These are phyloP conservation scores for Neofusicoccum sp. DNA, from an alignment of 2,329 filamentous ascomycete species.

Conservation along the genomic window DNA sequence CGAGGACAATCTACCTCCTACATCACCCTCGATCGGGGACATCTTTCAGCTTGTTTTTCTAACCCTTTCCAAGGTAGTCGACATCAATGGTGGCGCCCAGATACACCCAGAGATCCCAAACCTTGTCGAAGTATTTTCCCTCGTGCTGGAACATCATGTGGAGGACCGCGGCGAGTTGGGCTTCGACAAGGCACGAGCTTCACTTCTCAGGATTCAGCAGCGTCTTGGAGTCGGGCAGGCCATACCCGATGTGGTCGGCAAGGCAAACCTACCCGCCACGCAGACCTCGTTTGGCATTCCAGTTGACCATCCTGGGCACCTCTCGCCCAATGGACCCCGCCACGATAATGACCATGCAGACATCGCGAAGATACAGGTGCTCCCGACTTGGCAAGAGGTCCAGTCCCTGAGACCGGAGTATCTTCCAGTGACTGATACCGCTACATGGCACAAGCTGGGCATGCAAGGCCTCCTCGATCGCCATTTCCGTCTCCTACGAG, in stretches of 20 bases:
- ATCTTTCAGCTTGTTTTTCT: constrained; percentile 24
- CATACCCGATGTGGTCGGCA: neutral
- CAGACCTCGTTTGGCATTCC: neutral
- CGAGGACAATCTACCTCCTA: neutral
- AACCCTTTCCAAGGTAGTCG: constrained; percentile 29
- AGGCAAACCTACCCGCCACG: neutral
- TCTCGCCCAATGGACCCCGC: constrained; percentile 24
- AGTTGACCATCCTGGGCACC: constrained; percentile 28
- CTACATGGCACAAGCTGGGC: constrained; percentile 10
- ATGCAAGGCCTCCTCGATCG: constrained; percentile 51
- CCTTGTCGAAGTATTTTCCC: constrained; percentile 11
- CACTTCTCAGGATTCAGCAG: neutral
- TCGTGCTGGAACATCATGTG: neutral
- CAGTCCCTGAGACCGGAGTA: constrained; percentile 43
- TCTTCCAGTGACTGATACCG: constrained; percentile 29
- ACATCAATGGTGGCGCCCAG: constrained; percentile 26
- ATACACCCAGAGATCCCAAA: constrained; percentile 28
- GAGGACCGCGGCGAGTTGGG: neutral
- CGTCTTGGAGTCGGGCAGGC: constrained; percentile 14
- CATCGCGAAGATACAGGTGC: constrained; percentile 34
- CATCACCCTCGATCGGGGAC: neutral
- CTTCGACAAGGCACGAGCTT: neutral
- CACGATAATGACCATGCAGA: constrained; percentile 39
- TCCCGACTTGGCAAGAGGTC: constrained; percentile 37
- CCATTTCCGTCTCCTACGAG: constrained; percentile 58